Percentiles rank a stretch among this genome's conserved stretches.
These are phyloP conservation scores for Micromonas commoda DNA, from an alignment of 139 green algal genomes.

Conservation along the genomic window DNA sequence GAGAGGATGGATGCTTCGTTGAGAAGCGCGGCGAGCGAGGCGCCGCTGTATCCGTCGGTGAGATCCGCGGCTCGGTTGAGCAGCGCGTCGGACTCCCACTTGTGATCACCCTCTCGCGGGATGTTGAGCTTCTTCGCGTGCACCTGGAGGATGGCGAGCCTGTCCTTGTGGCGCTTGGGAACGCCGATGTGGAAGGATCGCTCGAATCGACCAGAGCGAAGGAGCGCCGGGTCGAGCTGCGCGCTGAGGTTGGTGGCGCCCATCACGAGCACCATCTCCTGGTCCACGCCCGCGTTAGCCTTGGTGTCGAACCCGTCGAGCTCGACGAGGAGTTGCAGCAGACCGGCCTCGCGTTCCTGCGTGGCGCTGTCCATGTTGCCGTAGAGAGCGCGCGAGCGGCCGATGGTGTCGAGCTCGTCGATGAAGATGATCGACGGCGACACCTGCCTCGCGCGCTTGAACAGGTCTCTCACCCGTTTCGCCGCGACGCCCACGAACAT, in stretches of 20 bases:
- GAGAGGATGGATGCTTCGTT: conserved; percentile 36
- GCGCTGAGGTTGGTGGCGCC: conserved; percentile 35
- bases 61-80: conserved; percentile 20
- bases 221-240: conserved; percentile 70
- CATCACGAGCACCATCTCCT: conserved; percentile 30
- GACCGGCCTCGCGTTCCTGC: conserved; percentile 79
- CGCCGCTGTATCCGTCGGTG: conserved; percentile 30
- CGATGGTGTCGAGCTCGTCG: conserved; percentile 94
- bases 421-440: conserved; percentile 91
- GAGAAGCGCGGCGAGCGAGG: conserved; percentile 32
- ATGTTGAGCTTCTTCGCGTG: conserved; percentile 30
- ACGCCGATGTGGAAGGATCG: conserved; percentile 49
- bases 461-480: conserved; percentile 87
- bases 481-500: conserved; percentile 92
- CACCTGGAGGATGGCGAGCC: conserved; percentile 23
- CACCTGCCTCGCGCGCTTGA: conserved; percentile 75
- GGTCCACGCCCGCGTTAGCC: neutral
- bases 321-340: conserved; percentile 91
- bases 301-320: conserved; percentile 85
- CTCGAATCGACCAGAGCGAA: conserved; percentile 87
- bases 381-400: conserved; percentile 38
- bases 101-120: neutral
- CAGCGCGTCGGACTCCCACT: conserved; percentile 23
- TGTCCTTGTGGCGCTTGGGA: conserved; percentile 22
- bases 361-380: conserved; percentile 61